Base-by-base conservation (phyloP, 1,284 basidiomycete species). In the Laetiporus sulphureus region DNA sequence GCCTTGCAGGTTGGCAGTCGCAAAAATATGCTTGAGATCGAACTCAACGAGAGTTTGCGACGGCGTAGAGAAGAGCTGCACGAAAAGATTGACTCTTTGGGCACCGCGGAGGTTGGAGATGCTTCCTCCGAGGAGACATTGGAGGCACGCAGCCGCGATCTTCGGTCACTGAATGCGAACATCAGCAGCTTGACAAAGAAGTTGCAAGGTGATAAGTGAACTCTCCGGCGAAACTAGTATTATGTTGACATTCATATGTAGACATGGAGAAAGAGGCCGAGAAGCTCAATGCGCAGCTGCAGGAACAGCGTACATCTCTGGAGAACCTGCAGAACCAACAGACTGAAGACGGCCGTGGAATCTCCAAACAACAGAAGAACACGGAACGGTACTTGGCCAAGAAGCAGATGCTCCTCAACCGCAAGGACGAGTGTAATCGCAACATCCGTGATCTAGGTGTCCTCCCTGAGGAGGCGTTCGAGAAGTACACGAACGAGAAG, bases 381-480 rank as follows among this genome's bases (percentile, higher is more conserved):
- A 90, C 92, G 0, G 95, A 99, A 57, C 79, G 94, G 21, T 97
- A 95, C 62, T 75, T 96, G 5, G 82, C 90, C 31, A 98, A 98
- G 64, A 79, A 85, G 32, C 86, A 92, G 58, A 86, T 94, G 66
- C 69, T 98, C 11, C 56, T 79, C 15, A 76, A 75, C 34, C 81
- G 93, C 40, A 91, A 91, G 58, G 94, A 96, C 48, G 91, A 96
- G 57, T 93, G 89, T 60, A 93, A 91, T 58, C 79, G 89, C 50
- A 92, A 88, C 57, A 96, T 99, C 53, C 84, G 95, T 45, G 95
- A 99, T 57, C 75, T 99, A 7, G 96, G 96, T 39, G 92, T 97
- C 1, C 65, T 99, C 19, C 95, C 96, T 0, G 93, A 98, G 59
- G 96, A 99, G 62, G 95, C 96, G 0, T 99, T 95, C 57, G 83